Evolutionary conservation across 345 rosid genomes (phyloP), one percentile per base, ranked within the genome.

Genomic region (Lepidium didymum): DNA sequence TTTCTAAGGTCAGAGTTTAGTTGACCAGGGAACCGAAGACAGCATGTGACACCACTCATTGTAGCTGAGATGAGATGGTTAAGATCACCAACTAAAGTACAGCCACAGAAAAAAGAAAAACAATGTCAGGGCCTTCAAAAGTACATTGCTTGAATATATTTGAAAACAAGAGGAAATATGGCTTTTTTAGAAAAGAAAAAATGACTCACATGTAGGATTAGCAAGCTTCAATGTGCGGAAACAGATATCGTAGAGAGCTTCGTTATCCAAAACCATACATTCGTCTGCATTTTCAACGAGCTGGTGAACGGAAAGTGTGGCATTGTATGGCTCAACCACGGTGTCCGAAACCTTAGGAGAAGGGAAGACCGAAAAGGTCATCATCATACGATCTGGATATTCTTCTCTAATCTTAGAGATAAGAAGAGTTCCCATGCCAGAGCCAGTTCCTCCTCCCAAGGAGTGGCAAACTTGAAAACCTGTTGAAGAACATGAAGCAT

Each of bases 61-160:
- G 80, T 77, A 38, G 76, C 80, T 25, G 80, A 77, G 60, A 77
- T 77, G 45, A 76, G 76, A 16, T 76, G 80, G 80, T 76, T 76
- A 12, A 76, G 76, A 7, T 76, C 80, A 45, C 80, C 80, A 54
- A 77, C 80, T 76, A 50, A 31, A 10, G 14, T 31, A 33, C 18
- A 52, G 5, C 34, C 29, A 52, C 67, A 25, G 1, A 33, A 62
- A 5, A 58, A 46, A 58, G 2, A 65, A 58, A 67, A 29, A 55
- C 50, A 58, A 59, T 19, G 78, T 75, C 69, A 75, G 64, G 3
- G 6, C 4, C 29, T 34, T 35, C 8, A 18, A 35, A 35, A 45
- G 31, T 10, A 35, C 8, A 56, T 38, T 12, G 36, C 66, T 16
- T n/a, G 47, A 57, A 46, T 7, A 61, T 14, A 1, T 3, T 6